Evolutionary conservation across 345 rosid genomes (phyloP).

Genomic region (Combretum micranthum): DNA sequence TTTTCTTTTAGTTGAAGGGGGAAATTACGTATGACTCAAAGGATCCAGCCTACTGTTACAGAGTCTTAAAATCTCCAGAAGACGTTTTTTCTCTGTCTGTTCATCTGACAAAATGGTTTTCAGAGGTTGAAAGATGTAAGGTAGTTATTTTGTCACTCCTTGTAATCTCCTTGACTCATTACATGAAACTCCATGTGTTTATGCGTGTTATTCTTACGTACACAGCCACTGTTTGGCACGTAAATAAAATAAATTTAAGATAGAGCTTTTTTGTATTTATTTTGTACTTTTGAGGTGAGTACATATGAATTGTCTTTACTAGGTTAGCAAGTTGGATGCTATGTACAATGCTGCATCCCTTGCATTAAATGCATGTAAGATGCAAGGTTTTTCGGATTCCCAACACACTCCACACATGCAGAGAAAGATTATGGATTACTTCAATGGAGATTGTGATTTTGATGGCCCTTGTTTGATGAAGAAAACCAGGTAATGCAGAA

Average conservation of each 20-base stretch:
- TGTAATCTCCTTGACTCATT: neutral
- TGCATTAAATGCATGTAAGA: constrained; percentile 36
- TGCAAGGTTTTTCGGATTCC: constrained; percentile 31
- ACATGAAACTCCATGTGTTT: neutral
- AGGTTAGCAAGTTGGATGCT: constrained; percentile 48
- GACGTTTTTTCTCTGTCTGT: constrained; percentile 58
- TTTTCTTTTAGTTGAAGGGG: constrained; percentile 52
- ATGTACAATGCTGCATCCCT: constrained; percentile 38
- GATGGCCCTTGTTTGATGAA: constrained; percentile 27
- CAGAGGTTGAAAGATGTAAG: constrained; percentile 71
- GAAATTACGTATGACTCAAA: constrained; percentile 78
- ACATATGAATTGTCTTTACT: neutral
- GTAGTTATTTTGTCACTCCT: constrained; percentile 16
- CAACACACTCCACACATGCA: constrained; percentile 55
- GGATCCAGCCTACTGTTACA: constrained; percentile 78
- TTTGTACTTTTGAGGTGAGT: neutral
- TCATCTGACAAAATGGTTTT: constrained; percentile 69
- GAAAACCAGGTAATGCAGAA: constrained; percentile 37
- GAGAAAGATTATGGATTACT: constrained; percentile 49
- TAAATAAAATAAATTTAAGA: neutral
- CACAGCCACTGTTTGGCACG: neutral
- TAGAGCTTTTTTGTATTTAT: neutral
- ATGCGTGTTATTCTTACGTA: neutral
- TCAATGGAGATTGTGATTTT: constrained; percentile 22
- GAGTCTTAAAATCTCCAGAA: constrained; percentile 42